These are phyloP conservation scores for Lathyrus oleraceus DNA, from an alignment of 306 rosid genomes.

Conservation along the genomic window DNA sequence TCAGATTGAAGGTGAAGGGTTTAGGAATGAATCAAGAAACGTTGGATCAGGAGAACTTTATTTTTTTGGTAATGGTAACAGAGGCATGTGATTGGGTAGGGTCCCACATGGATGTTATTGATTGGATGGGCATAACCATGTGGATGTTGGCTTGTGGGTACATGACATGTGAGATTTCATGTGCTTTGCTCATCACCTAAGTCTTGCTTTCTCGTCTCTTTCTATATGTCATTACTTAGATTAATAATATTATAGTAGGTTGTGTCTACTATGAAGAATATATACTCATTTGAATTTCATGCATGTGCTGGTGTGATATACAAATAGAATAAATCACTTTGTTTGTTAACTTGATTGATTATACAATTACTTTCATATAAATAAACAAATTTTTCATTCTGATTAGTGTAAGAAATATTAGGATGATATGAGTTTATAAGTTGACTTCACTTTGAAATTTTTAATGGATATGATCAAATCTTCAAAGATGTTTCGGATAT, in stretches of 20 bases:
- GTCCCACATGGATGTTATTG: background rate
- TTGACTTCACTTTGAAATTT: background rate
- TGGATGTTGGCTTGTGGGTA: background rate
- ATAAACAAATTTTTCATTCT: background rate
- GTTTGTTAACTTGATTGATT: background rate
- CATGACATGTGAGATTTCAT: slow-evolving; percentile 39
- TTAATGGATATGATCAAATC: background rate
- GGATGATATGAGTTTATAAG: background rate
- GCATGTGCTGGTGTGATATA: background rate
- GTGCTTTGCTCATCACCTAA: slow-evolving; percentile 14
- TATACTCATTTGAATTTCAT: background rate
- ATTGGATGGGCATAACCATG: background rate
- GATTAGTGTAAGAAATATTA: background rate
- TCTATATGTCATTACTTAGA: background rate
- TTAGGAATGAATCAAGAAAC: background rate
- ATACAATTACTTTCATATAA: background rate
- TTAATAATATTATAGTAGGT: background rate
- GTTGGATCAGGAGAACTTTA: background rate
- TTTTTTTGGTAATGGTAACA: background rate
- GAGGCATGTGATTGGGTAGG: background rate
- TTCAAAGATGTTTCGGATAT: background rate
- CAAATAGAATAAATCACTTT: slow-evolving; percentile 4
- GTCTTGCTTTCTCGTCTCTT: background rate
- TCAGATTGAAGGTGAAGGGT: slow-evolving; percentile 24
- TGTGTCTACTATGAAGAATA: background rate